Evolutionary conservation across 805 yeast species (phyloP).

Genomic region (Candida glaebosa): DNA sequence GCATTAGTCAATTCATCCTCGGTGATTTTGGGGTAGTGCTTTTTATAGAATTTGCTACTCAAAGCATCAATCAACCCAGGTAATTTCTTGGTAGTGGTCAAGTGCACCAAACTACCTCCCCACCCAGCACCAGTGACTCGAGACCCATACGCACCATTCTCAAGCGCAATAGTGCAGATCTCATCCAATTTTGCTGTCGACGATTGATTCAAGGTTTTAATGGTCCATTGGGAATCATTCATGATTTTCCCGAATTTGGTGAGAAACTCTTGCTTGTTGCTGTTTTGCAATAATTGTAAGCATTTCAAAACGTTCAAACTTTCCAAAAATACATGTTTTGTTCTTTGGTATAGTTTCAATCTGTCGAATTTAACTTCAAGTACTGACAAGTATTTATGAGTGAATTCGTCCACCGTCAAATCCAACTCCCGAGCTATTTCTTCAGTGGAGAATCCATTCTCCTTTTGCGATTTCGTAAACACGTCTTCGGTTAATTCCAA

Average conservation of each 20-base stretch:
- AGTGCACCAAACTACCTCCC: conserved; percentile 72
- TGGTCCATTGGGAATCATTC: conserved; percentile 58
- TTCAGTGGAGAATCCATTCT: conserved; percentile 47
- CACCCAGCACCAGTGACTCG: conserved; percentile 80
- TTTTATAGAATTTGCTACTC: conserved; percentile 47
- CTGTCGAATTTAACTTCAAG: conserved; percentile 56
- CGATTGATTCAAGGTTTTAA: conserved; percentile 47
- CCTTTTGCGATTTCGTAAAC: conserved; percentile 27
- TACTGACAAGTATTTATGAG: conserved; percentile 40
- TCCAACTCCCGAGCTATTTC: conserved; percentile 46
- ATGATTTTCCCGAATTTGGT: conserved; percentile 49
- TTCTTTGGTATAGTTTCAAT: conserved; percentile 55
- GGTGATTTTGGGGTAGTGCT: conserved; percentile 46
- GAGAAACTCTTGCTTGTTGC: conserved; percentile 33
- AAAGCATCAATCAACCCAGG: conserved; percentile 40
- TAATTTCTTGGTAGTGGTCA: conserved; percentile 45
- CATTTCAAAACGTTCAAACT: conserved; percentile 55
- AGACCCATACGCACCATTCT: conserved; percentile 60
- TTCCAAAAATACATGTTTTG: conserved; percentile 63
- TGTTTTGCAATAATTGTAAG: conserved; percentile 34
- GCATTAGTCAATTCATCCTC: conserved; percentile 46
- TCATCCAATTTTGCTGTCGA: conserved; percentile 54
- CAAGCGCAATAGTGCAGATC: conserved; percentile 50
- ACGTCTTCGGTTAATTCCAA: conserved; percentile 42
- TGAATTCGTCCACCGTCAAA: conserved; percentile 39